A percentile compares a stretch with the other conserved stretches of the same genome.
phyloP scores from a whole-genome alignment of 2,329 filamentous ascomycete species.

The Apiospora marii region DNA sequence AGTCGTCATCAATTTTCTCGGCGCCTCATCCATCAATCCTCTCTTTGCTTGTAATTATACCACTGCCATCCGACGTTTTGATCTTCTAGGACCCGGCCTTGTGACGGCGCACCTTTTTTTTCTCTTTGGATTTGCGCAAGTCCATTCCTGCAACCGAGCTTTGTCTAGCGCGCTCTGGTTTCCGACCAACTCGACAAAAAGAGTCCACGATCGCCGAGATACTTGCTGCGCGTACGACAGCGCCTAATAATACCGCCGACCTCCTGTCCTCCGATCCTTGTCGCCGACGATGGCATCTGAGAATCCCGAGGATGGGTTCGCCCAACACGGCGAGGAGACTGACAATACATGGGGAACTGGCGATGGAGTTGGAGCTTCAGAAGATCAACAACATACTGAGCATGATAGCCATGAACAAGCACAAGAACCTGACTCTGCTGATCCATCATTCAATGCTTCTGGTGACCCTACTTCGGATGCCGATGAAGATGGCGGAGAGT shows the following conservation, averaged over 20 bases:
- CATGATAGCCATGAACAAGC: constrained; percentile 61
- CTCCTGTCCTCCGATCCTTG: constrained; percentile 19
- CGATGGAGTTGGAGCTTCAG: constrained; percentile 62
- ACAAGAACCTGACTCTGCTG: constrained; percentile 55
- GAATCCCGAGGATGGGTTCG: constrained; percentile 32
- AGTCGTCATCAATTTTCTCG: background rate
- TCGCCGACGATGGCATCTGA: constrained; percentile 40
- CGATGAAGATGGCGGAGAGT: constrained; percentile 64
- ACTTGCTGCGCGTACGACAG: background rate
- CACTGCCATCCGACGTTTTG: background rate
- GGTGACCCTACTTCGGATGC: constrained; percentile 57
- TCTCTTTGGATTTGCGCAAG: background rate
- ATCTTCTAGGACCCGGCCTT: background rate
- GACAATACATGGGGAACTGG: constrained; percentile 54
- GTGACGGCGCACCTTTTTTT: background rate
- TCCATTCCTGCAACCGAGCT: constrained; percentile 17
- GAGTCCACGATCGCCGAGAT: constrained; percentile 3
- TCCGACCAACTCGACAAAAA: background rate
- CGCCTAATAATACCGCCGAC: background rate
- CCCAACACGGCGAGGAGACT: constrained; percentile 34
- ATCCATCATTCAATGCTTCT: constrained; percentile 54
- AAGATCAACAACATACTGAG: constrained; percentile 63
- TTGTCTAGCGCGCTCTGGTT: background rate
- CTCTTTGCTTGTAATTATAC: constrained; percentile 17
- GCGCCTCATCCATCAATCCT: background rate